Conservation (phyloP, 2,329 filamentous ascomycete species). For the Botrytis fabae region DNA sequence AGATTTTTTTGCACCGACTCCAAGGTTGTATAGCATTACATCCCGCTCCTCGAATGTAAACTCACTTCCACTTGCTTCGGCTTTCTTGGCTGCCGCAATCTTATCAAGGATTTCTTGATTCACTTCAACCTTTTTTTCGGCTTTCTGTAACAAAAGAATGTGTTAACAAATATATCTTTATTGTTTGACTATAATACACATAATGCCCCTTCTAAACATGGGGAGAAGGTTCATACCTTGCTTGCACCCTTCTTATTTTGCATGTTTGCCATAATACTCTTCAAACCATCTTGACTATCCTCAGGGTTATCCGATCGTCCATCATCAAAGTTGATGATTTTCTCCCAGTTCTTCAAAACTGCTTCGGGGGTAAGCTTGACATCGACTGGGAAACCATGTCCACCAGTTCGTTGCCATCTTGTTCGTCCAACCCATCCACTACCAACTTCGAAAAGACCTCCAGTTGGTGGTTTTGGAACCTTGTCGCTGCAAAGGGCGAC, state of each 20-base stretch:
- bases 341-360: slow-evolving; percentile 71
- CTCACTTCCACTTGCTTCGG: slow-evolving; percentile 69
- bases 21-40: slow-evolving; percentile 92
- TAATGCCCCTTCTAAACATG: not conserved
- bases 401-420: slow-evolving; percentile 90
- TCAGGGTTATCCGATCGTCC: slow-evolving; percentile 84
- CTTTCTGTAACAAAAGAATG: slow-evolving; percentile 34
- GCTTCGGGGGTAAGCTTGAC: slow-evolving; percentile 81
- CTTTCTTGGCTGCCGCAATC: slow-evolving; percentile 74
- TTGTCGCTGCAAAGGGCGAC: slow-evolving; percentile 83
- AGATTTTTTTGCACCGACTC: slow-evolving; percentile 85
- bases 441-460: slow-evolving; percentile 89
- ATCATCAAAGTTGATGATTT: slow-evolving; percentile 85
- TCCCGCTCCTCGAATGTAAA: slow-evolving; percentile 86
- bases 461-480: slow-evolving; percentile 79
- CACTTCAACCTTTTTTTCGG: slow-evolving; percentile 41
- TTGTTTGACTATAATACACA: slow-evolving; percentile 36
- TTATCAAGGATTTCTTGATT: slow-evolving; percentile 68
- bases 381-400: slow-evolving; percentile 88
- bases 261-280: slow-evolving; percentile 81
- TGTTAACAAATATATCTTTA: slow-evolving; percentile 36
- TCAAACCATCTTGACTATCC: slow-evolving; percentile 72
- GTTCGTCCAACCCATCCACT: slow-evolving; percentile 91
- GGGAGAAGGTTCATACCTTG: slow-evolving; percentile 56
- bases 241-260: slow-evolving; percentile 64